Percentiles rank a stretch among this genome's conserved stretches.
Conservation (phyloP, 139 green algal genomes). For the Volvox reticuliferus region DNA sequence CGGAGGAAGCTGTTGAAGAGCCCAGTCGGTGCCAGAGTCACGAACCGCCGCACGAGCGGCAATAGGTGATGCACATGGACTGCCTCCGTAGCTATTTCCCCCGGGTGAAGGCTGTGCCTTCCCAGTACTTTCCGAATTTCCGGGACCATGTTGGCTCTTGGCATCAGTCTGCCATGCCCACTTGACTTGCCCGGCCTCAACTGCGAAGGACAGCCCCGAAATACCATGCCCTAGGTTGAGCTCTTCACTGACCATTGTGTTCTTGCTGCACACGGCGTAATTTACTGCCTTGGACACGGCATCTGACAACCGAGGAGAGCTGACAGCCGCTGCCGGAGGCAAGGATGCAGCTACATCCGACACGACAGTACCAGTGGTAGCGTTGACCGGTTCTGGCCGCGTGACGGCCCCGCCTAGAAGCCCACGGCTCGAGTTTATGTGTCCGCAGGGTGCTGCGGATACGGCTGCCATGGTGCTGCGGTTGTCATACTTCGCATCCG, state of each 20-base stretch:
- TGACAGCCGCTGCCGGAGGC: not conserved
- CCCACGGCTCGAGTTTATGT: not conserved
- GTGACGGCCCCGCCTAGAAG: not conserved
- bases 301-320: not conserved
- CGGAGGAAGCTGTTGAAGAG: not conserved
- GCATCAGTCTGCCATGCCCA: conserved; percentile 45
- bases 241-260: not conserved
- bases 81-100: not conserved
- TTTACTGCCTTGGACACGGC: not conserved
- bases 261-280: not conserved
- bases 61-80: conserved; percentile 15
- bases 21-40: not conserved
- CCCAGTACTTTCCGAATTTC: not conserved
- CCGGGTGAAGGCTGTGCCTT: not conserved
- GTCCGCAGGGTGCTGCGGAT: not conserved
- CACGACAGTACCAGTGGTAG: no score
- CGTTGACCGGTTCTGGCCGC: no score
- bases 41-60: not conserved
- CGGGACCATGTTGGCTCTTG: not conserved
- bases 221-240: conserved; percentile 40
- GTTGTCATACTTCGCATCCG: not conserved
- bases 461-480: not conserved
- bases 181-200: conserved; percentile 26
- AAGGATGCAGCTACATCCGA: not conserved
- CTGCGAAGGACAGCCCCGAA: conserved; percentile 8